Percentiles rank a stretch among this genome's conserved stretches.
These are phyloP conservation scores for Phallus indusiatus DNA, from an alignment of 768 basidiomycete genomes.

Conservation along the genomic window DNA sequence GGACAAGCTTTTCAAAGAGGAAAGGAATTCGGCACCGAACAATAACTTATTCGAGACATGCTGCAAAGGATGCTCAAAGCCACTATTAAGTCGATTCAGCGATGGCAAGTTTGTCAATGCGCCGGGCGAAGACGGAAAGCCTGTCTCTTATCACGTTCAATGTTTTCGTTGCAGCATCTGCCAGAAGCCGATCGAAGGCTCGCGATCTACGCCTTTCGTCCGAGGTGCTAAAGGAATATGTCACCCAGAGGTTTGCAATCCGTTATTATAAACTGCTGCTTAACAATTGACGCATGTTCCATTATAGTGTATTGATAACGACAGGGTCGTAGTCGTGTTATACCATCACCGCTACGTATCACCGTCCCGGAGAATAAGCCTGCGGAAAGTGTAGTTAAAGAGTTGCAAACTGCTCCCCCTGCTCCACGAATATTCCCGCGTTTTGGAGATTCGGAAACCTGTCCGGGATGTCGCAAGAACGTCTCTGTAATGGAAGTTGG, in stretches of 20 bases:
- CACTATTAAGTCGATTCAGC: conserved; percentile 47
- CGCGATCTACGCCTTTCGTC: conserved; percentile 61
- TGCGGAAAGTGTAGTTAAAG: conserved; percentile 11
- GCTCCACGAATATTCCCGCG: conserved; percentile 32
- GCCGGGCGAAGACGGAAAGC: conserved; percentile 40
- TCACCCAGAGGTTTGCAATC: conserved; percentile 45
- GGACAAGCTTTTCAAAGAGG: neutral
- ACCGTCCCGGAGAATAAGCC: conserved; percentile 6
- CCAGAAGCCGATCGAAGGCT: conserved; percentile 52
- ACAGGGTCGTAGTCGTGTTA: conserved; percentile 25
- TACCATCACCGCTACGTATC: conserved; percentile 9
- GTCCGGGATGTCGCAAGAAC: conserved; percentile 64
- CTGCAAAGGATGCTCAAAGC: conserved; percentile 52
- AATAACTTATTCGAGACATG: conserved; percentile 6
- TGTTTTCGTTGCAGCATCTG: conserved; percentile 73
- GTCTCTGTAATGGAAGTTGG: conserved; percentile 82
- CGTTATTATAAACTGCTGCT: conserved; percentile 9
- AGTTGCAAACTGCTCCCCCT: conserved; percentile 28
- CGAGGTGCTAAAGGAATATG: conserved; percentile 54
- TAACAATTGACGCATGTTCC: neutral
- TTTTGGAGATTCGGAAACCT: conserved; percentile 51
- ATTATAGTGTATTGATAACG: conserved; percentile 36
- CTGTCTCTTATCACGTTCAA: conserved; percentile 60
- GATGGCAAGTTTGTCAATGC: conserved; percentile 66
- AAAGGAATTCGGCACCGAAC: neutral